A percentile compares a stretch with the other conserved stretches of the same genome.
phyloP scores from a whole-genome alignment of 2,329 filamentous ascomycete genomes.

The Bipolaris oryzae region DNA sequence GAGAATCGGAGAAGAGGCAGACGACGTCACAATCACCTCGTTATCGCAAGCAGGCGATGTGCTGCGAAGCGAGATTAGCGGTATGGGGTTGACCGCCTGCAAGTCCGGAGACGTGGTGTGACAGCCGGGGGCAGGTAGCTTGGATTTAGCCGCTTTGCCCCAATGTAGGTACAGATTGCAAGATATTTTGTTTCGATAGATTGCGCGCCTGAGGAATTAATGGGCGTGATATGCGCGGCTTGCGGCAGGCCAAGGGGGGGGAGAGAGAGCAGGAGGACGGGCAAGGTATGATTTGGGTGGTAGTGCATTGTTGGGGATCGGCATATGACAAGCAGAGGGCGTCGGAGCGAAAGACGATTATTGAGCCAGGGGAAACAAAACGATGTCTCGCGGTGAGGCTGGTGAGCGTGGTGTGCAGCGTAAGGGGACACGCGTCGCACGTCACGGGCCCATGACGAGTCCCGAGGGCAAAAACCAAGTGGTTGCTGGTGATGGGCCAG shows the following conservation, averaged over 20 bases:
- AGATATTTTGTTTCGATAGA: slow-evolving; percentile 12
- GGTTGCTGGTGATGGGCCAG: not conserved
- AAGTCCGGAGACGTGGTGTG: slow-evolving; percentile 10
- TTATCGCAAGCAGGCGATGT: slow-evolving; percentile 10
- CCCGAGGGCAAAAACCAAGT: slow-evolving; percentile 1
- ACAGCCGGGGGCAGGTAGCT: slow-evolving; percentile 8
- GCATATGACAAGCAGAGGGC: slow-evolving; percentile 3
- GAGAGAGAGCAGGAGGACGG: not conserved
- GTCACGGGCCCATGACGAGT: not conserved
- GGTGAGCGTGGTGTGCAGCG: not conserved
- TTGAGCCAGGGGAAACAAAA: slow-evolving; percentile 2
- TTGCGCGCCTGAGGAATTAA: slow-evolving; percentile 2
- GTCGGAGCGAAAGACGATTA: not conserved
- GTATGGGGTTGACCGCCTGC: slow-evolving; percentile 4
- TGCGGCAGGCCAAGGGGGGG: not conserved
- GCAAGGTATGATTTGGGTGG: not conserved
- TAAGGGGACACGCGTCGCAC: slow-evolving; percentile 13
- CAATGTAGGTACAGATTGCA: slow-evolving; percentile 6
- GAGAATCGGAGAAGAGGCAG: not conserved
- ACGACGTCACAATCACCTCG: slow-evolving; percentile 13
- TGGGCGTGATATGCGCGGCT: not conserved
- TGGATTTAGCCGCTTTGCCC: slow-evolving; percentile 9
- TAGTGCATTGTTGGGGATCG: slow-evolving; percentile 3
- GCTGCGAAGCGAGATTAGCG: slow-evolving; percentile 13
- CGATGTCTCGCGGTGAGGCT: not conserved